phyloP scores from a whole-genome alignment of 192 early-diverging fungal species.

The Kappamyces sp. region DNA sequence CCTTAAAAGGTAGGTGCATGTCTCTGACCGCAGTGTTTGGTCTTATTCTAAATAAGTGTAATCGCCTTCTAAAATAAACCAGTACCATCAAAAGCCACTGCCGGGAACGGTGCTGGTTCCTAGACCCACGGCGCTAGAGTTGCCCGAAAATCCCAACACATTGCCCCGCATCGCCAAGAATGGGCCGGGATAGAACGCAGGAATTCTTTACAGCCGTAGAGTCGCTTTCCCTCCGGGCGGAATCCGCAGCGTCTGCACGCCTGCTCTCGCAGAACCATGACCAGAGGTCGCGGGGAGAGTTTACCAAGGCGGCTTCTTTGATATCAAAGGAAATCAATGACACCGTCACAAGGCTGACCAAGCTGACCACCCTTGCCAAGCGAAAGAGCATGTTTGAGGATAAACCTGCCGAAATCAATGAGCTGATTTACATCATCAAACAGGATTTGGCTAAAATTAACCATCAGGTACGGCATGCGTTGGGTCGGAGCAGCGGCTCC shows the following conservation, averaged over 20 bases:
- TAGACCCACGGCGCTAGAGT: no score
- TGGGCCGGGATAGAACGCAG: conserved; percentile 66
- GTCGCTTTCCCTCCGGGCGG: conserved; percentile 30
- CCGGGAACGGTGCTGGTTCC: no score
- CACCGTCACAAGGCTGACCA: conserved; percentile 76
- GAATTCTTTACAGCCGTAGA: conserved; percentile 84
- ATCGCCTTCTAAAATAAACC: no score
- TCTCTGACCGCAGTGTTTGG: conserved; percentile 12
- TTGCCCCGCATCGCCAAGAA: no score
- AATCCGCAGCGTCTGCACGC: conserved; percentile 25
- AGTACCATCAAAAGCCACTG: no score
- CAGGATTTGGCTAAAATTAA: conserved; percentile 94
- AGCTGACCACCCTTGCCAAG: conserved; percentile 87
- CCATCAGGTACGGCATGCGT: no score
- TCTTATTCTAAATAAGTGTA: conserved; percentile 15
- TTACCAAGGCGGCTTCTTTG: conserved; percentile 70
- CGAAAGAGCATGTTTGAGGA: conserved; percentile 96
- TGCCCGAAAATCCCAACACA: no score
- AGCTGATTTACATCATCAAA: conserved; percentile 90
- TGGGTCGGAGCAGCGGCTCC: no score
- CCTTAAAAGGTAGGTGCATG: conserved; percentile 50
- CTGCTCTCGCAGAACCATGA: conserved; percentile 28
- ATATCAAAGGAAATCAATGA: conserved; percentile 85
- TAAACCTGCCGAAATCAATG: conserved; percentile 89
- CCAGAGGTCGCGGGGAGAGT: conserved; percentile 54